A percentile compares a stretch with the other conserved stretches of the same genome.
Conservation (phyloP, 1,284 basidiomycete genomes). For the Irpex sp. region DNA sequence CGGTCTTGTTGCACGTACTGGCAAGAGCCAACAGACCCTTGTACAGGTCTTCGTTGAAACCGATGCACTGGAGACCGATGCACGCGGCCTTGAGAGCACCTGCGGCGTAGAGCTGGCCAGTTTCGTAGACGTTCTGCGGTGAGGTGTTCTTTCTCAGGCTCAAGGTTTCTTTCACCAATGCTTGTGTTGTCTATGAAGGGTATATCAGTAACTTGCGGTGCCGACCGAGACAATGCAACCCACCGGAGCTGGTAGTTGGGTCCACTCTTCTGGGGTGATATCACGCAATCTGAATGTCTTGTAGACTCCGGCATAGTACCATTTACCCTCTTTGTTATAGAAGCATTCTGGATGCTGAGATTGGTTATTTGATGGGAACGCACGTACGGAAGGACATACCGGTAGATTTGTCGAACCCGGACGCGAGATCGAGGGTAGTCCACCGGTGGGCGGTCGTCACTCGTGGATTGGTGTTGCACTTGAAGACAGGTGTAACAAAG, state of each 20-base stretch:
- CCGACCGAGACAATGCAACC: slow-evolving; percentile 9
- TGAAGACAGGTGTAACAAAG: slow-evolving; percentile 65
- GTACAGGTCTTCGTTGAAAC: slow-evolving; percentile 62
- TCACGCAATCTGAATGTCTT: slow-evolving; percentile 60
- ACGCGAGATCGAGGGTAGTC: slow-evolving; percentile 55
- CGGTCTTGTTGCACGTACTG: slow-evolving; percentile 39
- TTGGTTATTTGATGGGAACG: not conserved
- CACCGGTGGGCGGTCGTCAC: slow-evolving; percentile 71
- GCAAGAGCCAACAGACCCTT: slow-evolving; percentile 61
- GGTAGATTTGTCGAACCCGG: slow-evolving; percentile 54
- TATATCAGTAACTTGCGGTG: not conserved
- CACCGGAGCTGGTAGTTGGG: slow-evolving; percentile 60
- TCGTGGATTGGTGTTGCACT: slow-evolving; percentile 72
- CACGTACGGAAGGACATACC: slow-evolving; percentile 35
- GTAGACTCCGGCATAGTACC: slow-evolving; percentile 81
- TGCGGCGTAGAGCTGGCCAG: slow-evolving; percentile 61
- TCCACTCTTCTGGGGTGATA: slow-evolving; percentile 64
- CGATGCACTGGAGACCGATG: slow-evolving; percentile 68
- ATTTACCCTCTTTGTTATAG: slow-evolving; percentile 70
- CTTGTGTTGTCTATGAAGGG: slow-evolving; percentile 49
- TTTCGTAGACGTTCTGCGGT: slow-evolving; percentile 72
- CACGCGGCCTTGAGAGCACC: slow-evolving; percentile 71
- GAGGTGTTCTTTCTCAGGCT: slow-evolving; percentile 67
- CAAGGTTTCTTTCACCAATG: slow-evolving; percentile 67
- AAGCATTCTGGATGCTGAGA: slow-evolving; percentile 57